A percentile compares a stretch with the other conserved stretches of the same genome.
Conservation (phyloP, 345 rosid genomes). For the Citrus cavaleriei region DNA sequence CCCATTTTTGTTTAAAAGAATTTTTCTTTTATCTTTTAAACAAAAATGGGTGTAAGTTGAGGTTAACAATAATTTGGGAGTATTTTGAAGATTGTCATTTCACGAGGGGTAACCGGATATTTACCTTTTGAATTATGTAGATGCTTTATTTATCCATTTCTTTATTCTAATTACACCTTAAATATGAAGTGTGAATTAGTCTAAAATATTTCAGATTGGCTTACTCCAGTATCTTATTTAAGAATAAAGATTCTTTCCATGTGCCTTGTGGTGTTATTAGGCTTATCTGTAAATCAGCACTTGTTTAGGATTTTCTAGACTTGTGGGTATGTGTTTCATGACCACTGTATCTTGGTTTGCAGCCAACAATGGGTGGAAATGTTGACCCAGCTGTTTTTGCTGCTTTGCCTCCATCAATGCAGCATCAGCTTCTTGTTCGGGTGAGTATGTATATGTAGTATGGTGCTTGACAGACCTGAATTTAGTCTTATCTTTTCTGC, state of each 20-base stretch:
- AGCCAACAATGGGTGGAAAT: slow-evolving; percentile 18
- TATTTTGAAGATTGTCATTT: too few species aligned
- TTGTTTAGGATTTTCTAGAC: not conserved
- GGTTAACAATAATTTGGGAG: too few species aligned
- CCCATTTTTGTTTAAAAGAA: too few species aligned
- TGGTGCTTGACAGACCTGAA: not conserved
- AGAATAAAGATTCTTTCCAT: not conserved
- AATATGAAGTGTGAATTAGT: not conserved
- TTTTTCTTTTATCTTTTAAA: too few species aligned
- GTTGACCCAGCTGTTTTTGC: slow-evolving; percentile 25
- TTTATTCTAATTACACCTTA: not conserved
- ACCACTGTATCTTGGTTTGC: not conserved
- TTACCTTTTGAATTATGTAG: not conserved
- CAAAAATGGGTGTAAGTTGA: too few species aligned
- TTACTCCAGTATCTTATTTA: not conserved
- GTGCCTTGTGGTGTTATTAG: not conserved
- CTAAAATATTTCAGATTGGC: not conserved
- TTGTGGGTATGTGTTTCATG: not conserved
- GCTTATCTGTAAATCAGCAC: not conserved
- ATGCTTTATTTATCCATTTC: not conserved
- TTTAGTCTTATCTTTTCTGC: not conserved
- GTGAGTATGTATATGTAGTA: not conserved
- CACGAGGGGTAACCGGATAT: too few species aligned
- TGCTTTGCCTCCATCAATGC: slow-evolving; percentile 25
- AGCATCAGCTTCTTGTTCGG: not conserved